Percentiles rank a stretch among this genome's conserved stretches.
Evolutionary conservation across 2,329 filamentous ascomycete species (phyloP).

Genomic region (Ascocoryne sarcoides): DNA sequence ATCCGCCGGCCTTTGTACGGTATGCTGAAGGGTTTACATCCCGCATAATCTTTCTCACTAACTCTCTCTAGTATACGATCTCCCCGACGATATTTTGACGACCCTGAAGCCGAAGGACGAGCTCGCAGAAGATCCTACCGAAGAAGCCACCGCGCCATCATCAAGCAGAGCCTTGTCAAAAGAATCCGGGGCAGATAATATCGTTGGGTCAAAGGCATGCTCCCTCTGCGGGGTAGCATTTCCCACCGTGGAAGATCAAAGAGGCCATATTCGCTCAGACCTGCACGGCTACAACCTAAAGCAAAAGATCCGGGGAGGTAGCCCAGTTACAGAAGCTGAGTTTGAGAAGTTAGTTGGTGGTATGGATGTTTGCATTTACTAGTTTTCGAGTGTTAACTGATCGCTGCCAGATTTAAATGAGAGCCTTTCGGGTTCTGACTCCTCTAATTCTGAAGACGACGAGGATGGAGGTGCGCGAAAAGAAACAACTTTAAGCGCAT

Average conservation of each 20-base stretch:
- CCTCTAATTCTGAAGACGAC: conserved; percentile 54
- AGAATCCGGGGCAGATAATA: background rate
- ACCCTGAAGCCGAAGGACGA: conserved; percentile 28
- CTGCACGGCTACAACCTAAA: conserved; percentile 92
- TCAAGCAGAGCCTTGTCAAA: conserved; percentile 32
- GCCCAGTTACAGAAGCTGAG: conserved; percentile 66
- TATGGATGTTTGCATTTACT: conserved; percentile 7
- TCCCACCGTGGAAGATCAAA: conserved; percentile 66
- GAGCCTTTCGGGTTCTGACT: conserved; percentile 79
- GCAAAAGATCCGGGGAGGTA: conserved; percentile 69
- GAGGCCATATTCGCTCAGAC: conserved; percentile 80
- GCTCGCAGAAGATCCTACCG: conserved; percentile 16
- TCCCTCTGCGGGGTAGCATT: conserved; percentile 71
- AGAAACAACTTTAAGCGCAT: conserved; percentile 62
- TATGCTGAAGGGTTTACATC: conserved; percentile 13
- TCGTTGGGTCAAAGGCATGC: conserved; percentile 67
- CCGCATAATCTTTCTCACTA: conserved; percentile 2
- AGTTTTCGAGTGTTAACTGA: conserved; percentile 6
- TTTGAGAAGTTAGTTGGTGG: conserved; percentile 76
- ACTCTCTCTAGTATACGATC: conserved; percentile 25
- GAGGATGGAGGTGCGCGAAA: conserved; percentile 43
- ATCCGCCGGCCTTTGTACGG: conserved; percentile 33
- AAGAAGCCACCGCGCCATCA: conserved; percentile 17
- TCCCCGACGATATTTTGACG: conserved; percentile 29
- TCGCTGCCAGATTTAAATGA: conserved; percentile 64